Evolutionary conservation across 1,284 basidiomycete species (phyloP), one percentile per base, ranked within the genome.

Genomic region (Boletellus sp.): DNA sequence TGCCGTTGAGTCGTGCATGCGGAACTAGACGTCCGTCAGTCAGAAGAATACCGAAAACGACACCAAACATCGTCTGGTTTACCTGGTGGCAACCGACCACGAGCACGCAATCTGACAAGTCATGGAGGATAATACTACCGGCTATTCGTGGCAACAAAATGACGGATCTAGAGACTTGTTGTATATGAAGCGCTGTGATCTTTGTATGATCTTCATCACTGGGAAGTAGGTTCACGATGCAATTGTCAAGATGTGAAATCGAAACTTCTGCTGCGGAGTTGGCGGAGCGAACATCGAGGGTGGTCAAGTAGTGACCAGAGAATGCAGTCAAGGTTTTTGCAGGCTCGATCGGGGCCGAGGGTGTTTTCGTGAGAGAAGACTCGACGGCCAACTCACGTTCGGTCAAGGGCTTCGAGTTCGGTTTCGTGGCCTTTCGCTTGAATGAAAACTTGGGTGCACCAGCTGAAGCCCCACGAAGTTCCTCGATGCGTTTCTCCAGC

Each of bases 51-150:
- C 21, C 44, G 12, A 30, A 21, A 21, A 13, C 13, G 22, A 38
- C 43, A 22, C 22, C 22, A 15, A 47, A 38, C 42, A 41, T 21
- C 32, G 24, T 45, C 44, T 12, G 39, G n/a, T 71, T 39, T 59
- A 89, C 89, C 78, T 92, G 90, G 66, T 90, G 89, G 59, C 85
- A 87, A 4, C 81, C 82, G 5, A 88, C 70, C 16, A 80, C 78
- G n/a, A 93, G 67, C 8, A 82, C 68, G 57, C 85, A 89, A 28
- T 75, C 65, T 5, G 67, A 66, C 19, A 91, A 47, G 54, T 83
- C 77, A 56, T 88, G 81, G 1, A 91, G 66, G 52, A 93, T 72
- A 8, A 85, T 80, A 59, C 89, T 91, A 2, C 89, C 88, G 3
- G 77, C 63, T 40, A 91, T 73, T 8, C 65, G 57, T 0, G 87